Base-by-base conservation (phyloP, 495 filamentous ascomycete species). In the Entonaema liquescens region DNA sequence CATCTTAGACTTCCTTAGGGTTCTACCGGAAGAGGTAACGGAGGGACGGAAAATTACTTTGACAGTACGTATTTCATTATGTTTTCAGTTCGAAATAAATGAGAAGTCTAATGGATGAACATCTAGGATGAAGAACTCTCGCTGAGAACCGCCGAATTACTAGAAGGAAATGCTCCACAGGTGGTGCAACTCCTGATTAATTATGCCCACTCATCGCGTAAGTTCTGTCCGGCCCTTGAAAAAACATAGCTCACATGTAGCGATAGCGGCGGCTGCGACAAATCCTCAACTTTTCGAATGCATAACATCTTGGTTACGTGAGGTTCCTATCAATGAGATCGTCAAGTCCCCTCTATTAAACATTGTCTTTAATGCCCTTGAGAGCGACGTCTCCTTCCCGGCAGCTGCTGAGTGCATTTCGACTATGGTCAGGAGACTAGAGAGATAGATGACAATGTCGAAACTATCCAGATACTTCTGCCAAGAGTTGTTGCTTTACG, bases 21-120 rank as follows among this genome's bases (percentile, higher is more conserved):
- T 99, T 74, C 88, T 99, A 52, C 95, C 95, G 19, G 95, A 99
- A 84, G 95, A 99, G 87, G 96, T 99, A 78, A 98, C 93, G 55
- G 95, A 98, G 84, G 95, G 96, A 80, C 92, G 95, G 80, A 98
- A 97, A 84, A 97, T 98, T 87, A 96, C 92, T 86, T 86, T 99
- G 81, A 93, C 92, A 85, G 94, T 97, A 94, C 83, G 93, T 94
- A 83, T 79, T 72, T 77, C 1, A 71, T 79, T 74, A 73, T 78
- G 76, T 75, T 74, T 74, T 76, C 79, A 77, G 79, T 70, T 77
- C 78, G 74, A 79, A 76, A 72, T 71, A 78, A 79, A 84, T 80
- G 71, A 79, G 61, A 58, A 84, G 65, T 85, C 85, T 88, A 87
- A 88, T 81, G 74, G 62, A 71, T 80, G 79, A 72, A 81, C 73